Evolutionary conservation across 1,284 basidiomycete species (phyloP), one percentile per base, ranked within the genome.

Genomic region (Flammula alnicola): DNA sequence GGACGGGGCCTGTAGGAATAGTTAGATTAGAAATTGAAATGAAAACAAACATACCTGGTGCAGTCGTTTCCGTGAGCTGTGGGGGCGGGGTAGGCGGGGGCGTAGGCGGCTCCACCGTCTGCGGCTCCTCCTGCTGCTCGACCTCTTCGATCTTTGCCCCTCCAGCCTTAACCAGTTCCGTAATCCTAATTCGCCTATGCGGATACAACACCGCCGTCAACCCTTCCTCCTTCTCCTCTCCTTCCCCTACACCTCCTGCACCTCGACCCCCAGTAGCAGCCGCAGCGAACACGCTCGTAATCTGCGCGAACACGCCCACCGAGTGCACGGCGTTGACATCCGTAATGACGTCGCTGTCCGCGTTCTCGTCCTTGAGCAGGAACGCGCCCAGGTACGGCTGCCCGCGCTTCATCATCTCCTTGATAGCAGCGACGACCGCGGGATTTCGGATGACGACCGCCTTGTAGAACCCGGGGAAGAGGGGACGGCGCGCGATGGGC

Each of bases 321-420:
- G 84, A 82, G 71, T 98, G 93, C 2, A 99, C 94, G 53, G 93
- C 86, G 70, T 91, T 83, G 44, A 93, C 71, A 63, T 91, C 88
- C 54, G 90, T 91, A 63, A 98, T 97, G 51, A 96, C 83, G 69
- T 99, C 97, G 61, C 88, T 89, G 70, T 99, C 96, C 49, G 88
- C 81, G 59, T 94, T 86, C 59, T 95, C 92, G 67, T 98, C 95
- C 76, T 98, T 98, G 63, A 98, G 86, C 33, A 99, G 72, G 78
- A 99, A 99, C 19, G 96, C 97, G 51, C 97, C 96, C 53, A 99
- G 84, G 71, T 99, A 99, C 0, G 95, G 95, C 70, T 98, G 96
- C 2, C 96, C 95, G 44, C 94, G 91, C 63, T 91, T 88, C 82
- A 98, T 92, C 79, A 96, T 92, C 64, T 98, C 95, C 72, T 95